phyloP scores from a whole-genome alignment of 192 early-diverging fungal species.

The Chytriomyces hyalinus region DNA sequence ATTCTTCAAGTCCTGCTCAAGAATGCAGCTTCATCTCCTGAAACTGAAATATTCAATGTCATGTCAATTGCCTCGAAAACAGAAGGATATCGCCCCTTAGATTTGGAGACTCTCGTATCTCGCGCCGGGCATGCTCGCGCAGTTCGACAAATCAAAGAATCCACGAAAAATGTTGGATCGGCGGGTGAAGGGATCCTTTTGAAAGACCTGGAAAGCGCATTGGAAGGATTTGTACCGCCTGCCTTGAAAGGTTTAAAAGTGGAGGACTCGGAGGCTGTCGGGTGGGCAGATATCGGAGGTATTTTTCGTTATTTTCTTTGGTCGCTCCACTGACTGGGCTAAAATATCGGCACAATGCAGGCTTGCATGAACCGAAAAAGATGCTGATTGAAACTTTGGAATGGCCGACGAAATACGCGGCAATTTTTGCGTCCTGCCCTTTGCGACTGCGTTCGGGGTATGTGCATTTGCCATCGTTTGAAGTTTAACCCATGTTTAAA shows the following conservation, averaged over 20 bases:
- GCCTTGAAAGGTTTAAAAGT: slow-evolving; percentile 80
- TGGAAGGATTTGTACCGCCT: slow-evolving; percentile 78
- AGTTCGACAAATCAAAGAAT: slow-evolving; percentile 58
- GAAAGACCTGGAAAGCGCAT: slow-evolving; percentile 75
- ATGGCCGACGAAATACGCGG: slow-evolving; percentile 92
- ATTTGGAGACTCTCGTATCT: slow-evolving; percentile 77
- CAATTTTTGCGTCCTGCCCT: slow-evolving; percentile 86
- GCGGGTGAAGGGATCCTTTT: slow-evolving; percentile 51
- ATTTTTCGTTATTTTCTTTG: slow-evolving; percentile 2
- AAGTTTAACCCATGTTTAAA: neutral
- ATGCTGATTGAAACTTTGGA: slow-evolving; percentile 90
- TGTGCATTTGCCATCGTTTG: neutral
- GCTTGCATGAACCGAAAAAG: slow-evolving; percentile 78
- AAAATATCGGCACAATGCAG: slow-evolving; percentile 35
- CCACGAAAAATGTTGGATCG: neutral
- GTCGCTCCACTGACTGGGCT: neutral
- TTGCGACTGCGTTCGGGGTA: slow-evolving; percentile 89
- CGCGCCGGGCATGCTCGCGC: slow-evolving; percentile 82
- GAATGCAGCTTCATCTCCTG: slow-evolving; percentile 52
- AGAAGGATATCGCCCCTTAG: slow-evolving; percentile 86
- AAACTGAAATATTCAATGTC: slow-evolving; percentile 57
- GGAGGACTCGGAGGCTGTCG: slow-evolving; percentile 55
- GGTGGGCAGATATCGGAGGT: slow-evolving; percentile 91
- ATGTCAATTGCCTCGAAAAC: slow-evolving; percentile 75
- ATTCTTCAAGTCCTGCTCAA: slow-evolving; percentile 76